These are phyloP conservation scores for Moesziomyces sp. DNA, from an alignment of 1,284 basidiomycete genomes.

Conservation along the genomic window DNA sequence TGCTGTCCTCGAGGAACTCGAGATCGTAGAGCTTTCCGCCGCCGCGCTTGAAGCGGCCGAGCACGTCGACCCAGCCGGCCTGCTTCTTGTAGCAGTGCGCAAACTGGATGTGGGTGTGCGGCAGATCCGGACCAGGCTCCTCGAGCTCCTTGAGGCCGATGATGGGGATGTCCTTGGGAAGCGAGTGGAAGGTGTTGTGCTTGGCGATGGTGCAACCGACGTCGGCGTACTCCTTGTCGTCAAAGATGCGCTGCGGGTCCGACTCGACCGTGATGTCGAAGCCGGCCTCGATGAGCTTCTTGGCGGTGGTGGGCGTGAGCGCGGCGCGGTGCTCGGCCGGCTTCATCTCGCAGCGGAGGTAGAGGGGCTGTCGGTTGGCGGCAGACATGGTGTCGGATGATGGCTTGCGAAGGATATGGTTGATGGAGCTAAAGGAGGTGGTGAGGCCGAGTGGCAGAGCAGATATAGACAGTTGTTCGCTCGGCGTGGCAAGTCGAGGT, in stretches of 20 bases:
- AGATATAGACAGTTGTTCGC: conserved; percentile 1
- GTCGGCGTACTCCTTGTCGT: conserved; percentile 80
- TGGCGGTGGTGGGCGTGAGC: conserved; percentile 90
- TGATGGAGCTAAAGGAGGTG: too few relatives aligned
- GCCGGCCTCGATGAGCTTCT: conserved; percentile 87
- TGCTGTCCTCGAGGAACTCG: conserved; percentile 90
- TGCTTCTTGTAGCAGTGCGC: conserved; percentile 99
- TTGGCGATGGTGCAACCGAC: conserved; percentile 89
- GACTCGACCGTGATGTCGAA: conserved; percentile 93
- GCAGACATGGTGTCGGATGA: conserved; percentile 11
- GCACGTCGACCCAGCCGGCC: conserved; percentile 88
- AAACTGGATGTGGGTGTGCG: conserved; percentile 93
- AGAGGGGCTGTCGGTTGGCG: conserved; percentile 54
- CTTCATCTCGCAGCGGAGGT: conserved; percentile 66
- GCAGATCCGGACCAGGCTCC: conserved; percentile 69
- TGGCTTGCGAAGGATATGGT: neutral
- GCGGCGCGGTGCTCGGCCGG: conserved; percentile 84
- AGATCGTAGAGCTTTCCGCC: conserved; percentile 92
- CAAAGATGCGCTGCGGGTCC: conserved; percentile 94
- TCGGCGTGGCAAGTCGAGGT: neutral
- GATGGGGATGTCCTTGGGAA: conserved; percentile 82
- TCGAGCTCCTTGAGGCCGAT: conserved; percentile 94
- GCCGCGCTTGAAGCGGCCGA: conserved; percentile 87
- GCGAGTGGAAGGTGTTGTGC: conserved; percentile 88
- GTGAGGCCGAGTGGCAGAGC: too few relatives aligned